phyloP scores from a whole-genome alignment of 2,329 filamentous ascomycete species.

The Phyllachora maydis region DNA sequence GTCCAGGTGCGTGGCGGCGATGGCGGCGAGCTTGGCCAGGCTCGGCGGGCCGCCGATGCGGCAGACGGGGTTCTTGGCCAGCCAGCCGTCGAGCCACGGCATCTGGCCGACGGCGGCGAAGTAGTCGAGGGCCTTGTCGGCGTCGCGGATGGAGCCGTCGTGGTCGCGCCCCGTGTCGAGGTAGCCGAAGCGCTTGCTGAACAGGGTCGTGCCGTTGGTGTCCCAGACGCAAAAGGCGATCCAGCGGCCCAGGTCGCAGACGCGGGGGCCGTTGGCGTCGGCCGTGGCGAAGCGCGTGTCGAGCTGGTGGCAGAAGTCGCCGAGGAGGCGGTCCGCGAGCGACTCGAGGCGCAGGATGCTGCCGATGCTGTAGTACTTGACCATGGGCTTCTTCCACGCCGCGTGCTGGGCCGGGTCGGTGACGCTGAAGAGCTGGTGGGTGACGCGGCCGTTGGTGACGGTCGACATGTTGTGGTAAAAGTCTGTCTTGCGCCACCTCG shows the following conservation, averaged over 20 bases:
- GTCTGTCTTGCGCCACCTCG: constrained; percentile 13
- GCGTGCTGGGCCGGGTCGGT: constrained; percentile 11
- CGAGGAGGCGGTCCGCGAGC: constrained; percentile 10
- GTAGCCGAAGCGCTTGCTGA: constrained; percentile 19
- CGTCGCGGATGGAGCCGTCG: constrained; percentile 12
- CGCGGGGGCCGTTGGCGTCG: constrained; percentile 2
- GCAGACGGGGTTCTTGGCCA: constrained; percentile 15
- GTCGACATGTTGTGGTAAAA: constrained; percentile 15
- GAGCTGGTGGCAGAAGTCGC: constrained; percentile 8
- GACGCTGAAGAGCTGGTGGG: constrained; percentile 16
- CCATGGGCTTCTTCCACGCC: constrained; percentile 13
- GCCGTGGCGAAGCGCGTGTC: constrained; percentile 12
- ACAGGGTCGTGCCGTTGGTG: constrained; percentile 16
- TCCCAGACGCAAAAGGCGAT: constrained; percentile 18
- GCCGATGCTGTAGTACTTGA: constrained; percentile 11
- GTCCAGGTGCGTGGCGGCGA: constrained; percentile 7
- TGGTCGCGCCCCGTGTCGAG: constrained; percentile 15
- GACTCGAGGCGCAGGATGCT: constrained; percentile 8
- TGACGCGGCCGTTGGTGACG: constrained; percentile 13
- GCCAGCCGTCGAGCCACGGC: constrained; percentile 11
- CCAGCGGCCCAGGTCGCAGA: constrained; percentile 17
- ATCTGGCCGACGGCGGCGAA: constrained; percentile 9
- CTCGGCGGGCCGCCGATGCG: constrained; percentile 11
- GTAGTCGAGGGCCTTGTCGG: constrained; percentile 12
- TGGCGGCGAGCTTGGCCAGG: constrained; percentile 8